Conservation (phyloP, 2,329 filamentous ascomycete genomes). For the Chalaropsis ovoidea region DNA sequence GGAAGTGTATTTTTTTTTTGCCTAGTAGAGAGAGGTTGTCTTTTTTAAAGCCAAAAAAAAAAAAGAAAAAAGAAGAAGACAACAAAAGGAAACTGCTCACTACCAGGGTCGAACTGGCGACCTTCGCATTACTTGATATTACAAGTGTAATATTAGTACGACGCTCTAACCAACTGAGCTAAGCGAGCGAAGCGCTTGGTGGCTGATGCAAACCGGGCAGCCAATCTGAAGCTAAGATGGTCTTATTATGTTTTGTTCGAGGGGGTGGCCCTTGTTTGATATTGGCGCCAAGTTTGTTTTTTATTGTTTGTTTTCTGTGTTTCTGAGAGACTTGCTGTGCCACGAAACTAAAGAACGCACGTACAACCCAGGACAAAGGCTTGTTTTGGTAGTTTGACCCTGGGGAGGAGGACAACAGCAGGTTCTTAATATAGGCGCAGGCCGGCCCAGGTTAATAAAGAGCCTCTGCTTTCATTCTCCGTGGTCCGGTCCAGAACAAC, state of each 20-base stretch:
- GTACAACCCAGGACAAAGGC: neutral
- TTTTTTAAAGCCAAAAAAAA: neutral
- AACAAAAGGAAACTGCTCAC: constrained; percentile 10
- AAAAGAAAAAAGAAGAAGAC: neutral
- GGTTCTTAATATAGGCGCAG: neutral
- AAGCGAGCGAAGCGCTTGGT: constrained; percentile 17
- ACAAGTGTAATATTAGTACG: constrained; percentile 20
- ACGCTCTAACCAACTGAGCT: constrained; percentile 25
- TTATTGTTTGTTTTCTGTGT: too few relatives aligned
- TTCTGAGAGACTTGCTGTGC: too few relatives aligned
- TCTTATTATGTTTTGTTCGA: neutral
- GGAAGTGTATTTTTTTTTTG: constrained; percentile 2
- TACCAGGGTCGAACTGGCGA: constrained; percentile 24
- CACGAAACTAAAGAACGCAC: neutral
- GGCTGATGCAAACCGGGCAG: neutral
- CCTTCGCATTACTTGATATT: constrained; percentile 24
- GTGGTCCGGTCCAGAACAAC: too few relatives aligned
- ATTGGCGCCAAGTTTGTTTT: neutral
- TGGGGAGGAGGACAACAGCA: neutral
- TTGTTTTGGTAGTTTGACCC: too few relatives aligned
- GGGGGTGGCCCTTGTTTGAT: too few relatives aligned
- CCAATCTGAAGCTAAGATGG: neutral
- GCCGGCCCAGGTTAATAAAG: too few relatives aligned
- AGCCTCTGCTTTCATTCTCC: too few relatives aligned
- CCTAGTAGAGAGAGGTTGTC: neutral